Conservation (phyloP, 768 basidiomycete genomes). For the Tulasnella sp. region DNA sequence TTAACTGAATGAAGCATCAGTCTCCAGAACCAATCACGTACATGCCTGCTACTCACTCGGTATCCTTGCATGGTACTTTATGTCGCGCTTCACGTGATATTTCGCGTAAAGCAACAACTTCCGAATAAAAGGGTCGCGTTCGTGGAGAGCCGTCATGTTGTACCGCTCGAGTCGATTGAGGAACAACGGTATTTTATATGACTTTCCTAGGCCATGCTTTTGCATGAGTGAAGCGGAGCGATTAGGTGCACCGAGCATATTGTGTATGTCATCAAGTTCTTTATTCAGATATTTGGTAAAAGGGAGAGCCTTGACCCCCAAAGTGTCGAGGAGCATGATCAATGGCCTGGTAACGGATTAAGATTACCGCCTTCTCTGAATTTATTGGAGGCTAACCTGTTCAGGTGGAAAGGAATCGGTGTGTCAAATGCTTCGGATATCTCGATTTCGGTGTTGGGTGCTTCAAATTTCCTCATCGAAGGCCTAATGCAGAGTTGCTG, state of each 20-base stretch:
- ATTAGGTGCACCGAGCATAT: slow-evolving; percentile 44
- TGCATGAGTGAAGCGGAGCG: slow-evolving; percentile 40
- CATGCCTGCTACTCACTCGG: slow-evolving; percentile 22
- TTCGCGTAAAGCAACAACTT: slow-evolving; percentile 47
- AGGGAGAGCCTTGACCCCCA: slow-evolving; percentile 44
- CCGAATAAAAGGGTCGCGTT: slow-evolving; percentile 36
- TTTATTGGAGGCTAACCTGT: slow-evolving; percentile 39
- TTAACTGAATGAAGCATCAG: slow-evolving; percentile 32
- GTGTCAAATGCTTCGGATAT: slow-evolving; percentile 51
- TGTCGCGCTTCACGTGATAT: slow-evolving; percentile 51
- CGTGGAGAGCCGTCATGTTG: slow-evolving; percentile 32
- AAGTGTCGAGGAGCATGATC: slow-evolving; percentile 68
- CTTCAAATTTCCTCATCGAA: slow-evolving; percentile 68
- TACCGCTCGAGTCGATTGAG: slow-evolving; percentile 39
- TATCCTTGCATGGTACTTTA: slow-evolving; percentile 68
- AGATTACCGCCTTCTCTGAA: too few relatives aligned
- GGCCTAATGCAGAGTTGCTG: slow-evolving; percentile 50
- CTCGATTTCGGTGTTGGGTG: slow-evolving; percentile 43
- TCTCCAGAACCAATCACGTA: too few relatives aligned
- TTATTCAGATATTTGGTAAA: slow-evolving; percentile 52
- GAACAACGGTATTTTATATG: slow-evolving; percentile 40
- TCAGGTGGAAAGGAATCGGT: slow-evolving; percentile 55
- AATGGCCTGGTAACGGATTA: slow-evolving; percentile 37
- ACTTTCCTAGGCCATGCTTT: slow-evolving; percentile 34
- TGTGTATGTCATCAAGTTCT: slow-evolving; percentile 44